Evolutionary conservation across 73 alveolate genomes (phyloP).

Genomic region (Tetrahymena malaccensis): DNA sequence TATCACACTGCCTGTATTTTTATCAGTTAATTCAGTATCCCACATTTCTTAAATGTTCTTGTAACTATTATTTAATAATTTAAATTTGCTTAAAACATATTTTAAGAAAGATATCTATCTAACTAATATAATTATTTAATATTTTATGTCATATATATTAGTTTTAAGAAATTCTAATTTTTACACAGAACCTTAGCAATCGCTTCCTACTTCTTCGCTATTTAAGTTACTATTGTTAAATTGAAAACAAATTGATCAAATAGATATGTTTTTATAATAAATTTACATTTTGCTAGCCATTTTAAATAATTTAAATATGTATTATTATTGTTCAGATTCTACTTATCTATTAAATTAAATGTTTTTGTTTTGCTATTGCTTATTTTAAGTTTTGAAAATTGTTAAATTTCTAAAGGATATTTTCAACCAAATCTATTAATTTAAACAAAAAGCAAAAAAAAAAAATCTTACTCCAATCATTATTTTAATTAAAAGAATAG

Average conservation of each 20-base stretch:
- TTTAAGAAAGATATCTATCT: background rate
- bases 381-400: background rate
- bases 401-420: background rate
- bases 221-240: background rate
- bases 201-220: background rate
- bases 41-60: slow-evolving; percentile 42
- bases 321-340: background rate
- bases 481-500: too few relatives aligned
- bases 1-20: background rate
- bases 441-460: background rate
- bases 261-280: background rate
- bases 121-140: too few relatives aligned
- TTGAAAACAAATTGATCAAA: background rate
- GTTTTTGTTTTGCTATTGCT: background rate
- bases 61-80: background rate
- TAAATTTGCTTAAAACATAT: background rate
- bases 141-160: background rate
- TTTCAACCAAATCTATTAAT: background rate
- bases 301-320: background rate
- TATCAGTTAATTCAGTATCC: slow-evolving; percentile 32
- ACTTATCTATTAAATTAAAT: background rate
- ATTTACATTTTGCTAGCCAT: background rate
- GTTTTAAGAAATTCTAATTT: background rate
- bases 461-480: background rate
- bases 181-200: background rate